Conservation (phyloP, 495 filamentous ascomycete genomes). For the Daldinia bambusicola region DNA sequence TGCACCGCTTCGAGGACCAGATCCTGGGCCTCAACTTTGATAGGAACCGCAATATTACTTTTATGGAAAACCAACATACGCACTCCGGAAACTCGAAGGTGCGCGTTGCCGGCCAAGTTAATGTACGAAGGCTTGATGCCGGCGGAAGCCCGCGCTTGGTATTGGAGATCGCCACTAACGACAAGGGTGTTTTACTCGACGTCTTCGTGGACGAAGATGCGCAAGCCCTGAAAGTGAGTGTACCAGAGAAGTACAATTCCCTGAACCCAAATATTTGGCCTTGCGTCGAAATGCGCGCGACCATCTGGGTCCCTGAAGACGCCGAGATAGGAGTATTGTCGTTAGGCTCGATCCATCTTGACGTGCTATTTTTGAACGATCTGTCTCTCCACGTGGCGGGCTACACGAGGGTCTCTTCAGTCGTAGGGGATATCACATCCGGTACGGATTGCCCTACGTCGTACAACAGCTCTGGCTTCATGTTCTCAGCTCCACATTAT, state of each 20-base stretch:
- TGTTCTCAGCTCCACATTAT: constrained; percentile 26
- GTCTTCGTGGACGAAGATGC: constrained; percentile 43
- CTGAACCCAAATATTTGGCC: constrained; percentile 36
- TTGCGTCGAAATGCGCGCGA: constrained; percentile 54
- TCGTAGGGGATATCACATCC: constrained; percentile 47
- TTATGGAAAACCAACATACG: constrained; percentile 36
- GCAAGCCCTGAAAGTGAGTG: constrained; percentile 48
- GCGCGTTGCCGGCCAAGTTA: constrained; percentile 52
- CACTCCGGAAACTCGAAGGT: constrained; percentile 38
- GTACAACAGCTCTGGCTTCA: constrained; percentile 12
- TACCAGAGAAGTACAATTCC: constrained; percentile 48
- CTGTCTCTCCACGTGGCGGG: constrained; percentile 48
- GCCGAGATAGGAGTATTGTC: constrained; percentile 44
- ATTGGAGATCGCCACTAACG: constrained; percentile 53
- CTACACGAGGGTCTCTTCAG: constrained; percentile 36
- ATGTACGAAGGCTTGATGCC: constrained; percentile 50
- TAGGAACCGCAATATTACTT: constrained; percentile 43
- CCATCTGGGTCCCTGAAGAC: constrained; percentile 55
- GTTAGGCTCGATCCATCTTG: constrained; percentile 50
- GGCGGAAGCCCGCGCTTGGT: constrained; percentile 47
- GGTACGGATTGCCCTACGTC: constrained; percentile 21
- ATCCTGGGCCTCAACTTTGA: constrained; percentile 48
- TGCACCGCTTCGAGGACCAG: constrained; percentile 47
- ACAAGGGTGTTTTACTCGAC: constrained; percentile 48
- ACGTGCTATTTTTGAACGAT: constrained; percentile 54